Conservation (phyloP, 164 flowering plant species). For the Dillenia suffruticosa region DNA sequence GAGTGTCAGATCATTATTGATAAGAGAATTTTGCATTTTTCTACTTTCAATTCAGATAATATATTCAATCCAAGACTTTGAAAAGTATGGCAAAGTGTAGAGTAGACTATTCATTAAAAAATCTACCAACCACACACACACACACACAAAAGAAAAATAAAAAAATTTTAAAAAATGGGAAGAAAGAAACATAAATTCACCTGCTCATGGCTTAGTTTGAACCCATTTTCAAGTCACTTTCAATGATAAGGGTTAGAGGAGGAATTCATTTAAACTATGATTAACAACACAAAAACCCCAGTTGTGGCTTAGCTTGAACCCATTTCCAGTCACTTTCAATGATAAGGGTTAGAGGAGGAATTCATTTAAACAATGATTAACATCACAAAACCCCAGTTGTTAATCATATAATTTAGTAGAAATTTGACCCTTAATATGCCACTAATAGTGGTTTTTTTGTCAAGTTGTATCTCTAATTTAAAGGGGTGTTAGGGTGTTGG, state of each 20-base stretch:
- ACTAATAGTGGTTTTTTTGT: conserved; percentile 11
- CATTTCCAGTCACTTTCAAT: conserved; percentile 17
- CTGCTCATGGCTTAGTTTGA: conserved; percentile 21
- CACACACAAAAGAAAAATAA: too few relatives aligned
- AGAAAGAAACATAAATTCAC: conserved; percentile 3
- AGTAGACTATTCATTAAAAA: too few relatives aligned
- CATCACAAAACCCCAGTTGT: conserved; percentile 5
- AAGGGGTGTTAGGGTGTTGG: conserved; percentile 16
- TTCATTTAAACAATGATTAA: conserved; percentile 10
- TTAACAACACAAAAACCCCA: conserved; percentile 6
- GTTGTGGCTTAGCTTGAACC: conserved; percentile 8
- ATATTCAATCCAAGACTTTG: too few relatives aligned
- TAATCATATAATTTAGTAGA: conserved; percentile 9
- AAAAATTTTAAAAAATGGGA: too few relatives aligned
- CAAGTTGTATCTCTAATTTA: conserved; percentile 3
- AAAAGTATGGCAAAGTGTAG: too few relatives aligned
- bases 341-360: conserved; percentile 3
- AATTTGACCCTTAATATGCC: background rate
- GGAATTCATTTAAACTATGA: conserved; percentile 8
- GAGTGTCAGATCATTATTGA: too few relatives aligned
- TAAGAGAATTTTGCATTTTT: too few relatives aligned
- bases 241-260: conserved; percentile 6
- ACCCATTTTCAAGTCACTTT: conserved; percentile 17
- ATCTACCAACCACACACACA: too few relatives aligned
- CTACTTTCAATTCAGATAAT: too few relatives aligned